Evolutionary conservation across 305 asterid species (phyloP), one percentile per base, ranked within the genome.

Genomic region (Rubia tinctorum): DNA sequence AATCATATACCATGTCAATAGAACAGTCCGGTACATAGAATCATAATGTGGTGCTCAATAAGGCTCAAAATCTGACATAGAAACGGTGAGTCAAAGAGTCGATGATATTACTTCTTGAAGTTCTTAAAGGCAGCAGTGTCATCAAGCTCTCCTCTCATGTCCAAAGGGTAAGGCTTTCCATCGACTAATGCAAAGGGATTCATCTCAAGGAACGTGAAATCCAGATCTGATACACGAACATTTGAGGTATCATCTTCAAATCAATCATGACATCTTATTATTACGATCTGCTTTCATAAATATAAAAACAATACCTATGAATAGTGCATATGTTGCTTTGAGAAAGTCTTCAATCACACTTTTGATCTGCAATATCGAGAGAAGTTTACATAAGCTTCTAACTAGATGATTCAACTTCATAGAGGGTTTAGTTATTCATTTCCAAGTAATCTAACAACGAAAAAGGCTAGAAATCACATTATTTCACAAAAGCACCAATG

Each of bases 131-230:
- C 83, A 78, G 97, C 98, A 61, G 98, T 92, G 58, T 92, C 97
- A 68, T 92, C 98, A 43, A 92, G 95, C 84, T 92, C 98, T 82
- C 98, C 98, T 79, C 98, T 86, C 98, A 92, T 92, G 75, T 92
- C 98, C 80, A 92, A 69, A 8, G 98, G 97, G 78, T 86, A 92
- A 43, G 98, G 98, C 88, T 89, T 88, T 75, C 95, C 96, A 43
- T 92, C 83, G 49, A 92, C 93, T 87, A 90, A 81, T 55, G 96
- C 77, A 83, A 90, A 92, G 40, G 98, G 98, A 77, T 92, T 92
- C 98, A 92, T 92, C 84, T 92, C 98, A 30, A 92, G 91, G 86
- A 92, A 92, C 69, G 93, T 86, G 85, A 92, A 88, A 87, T 92
- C 98, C 88, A 90, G 81, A 86, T 92, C 98, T 90, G 76, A 34